Evolutionary conservation across 805 yeast species (phyloP).

Genomic region (Cyberlindnera nakhonratchasimensis): DNA sequence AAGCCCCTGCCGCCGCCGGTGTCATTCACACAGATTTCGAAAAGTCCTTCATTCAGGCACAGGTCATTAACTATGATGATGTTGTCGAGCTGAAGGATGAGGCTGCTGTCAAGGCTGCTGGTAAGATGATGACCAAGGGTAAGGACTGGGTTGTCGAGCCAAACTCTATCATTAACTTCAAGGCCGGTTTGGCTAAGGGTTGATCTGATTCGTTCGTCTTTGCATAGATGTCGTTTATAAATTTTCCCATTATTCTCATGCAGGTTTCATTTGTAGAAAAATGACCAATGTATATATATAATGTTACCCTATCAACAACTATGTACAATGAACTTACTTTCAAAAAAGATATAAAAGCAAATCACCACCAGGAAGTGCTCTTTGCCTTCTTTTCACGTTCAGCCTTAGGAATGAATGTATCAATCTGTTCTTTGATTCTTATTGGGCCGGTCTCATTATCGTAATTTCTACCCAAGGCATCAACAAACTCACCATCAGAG

Average conservation of each 20-base stretch:
- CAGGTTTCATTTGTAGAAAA: too few species aligned
- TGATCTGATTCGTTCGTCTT: neutral
- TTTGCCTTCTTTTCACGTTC: slow-evolving; percentile 63
- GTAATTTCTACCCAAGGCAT: slow-evolving; percentile 90
- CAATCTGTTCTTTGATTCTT: slow-evolving; percentile 72
- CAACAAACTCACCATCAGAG: slow-evolving; percentile 94
- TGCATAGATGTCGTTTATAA: neutral
- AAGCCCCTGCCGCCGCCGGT: slow-evolving; percentile 99
- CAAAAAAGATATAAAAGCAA: too few species aligned
- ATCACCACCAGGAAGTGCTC: slow-evolving; percentile 41
- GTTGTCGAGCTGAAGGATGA: slow-evolving; percentile 78
- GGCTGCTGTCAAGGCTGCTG: slow-evolving; percentile 75
- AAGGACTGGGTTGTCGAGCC: slow-evolving; percentile 93
- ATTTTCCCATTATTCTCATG: neutral
- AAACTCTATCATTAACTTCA: slow-evolving; percentile 87
- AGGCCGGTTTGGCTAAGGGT: slow-evolving; percentile 87
- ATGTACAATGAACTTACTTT: neutral
- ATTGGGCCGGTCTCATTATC: slow-evolving; percentile 74
- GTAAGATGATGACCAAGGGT: slow-evolving; percentile 88
- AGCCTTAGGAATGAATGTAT: slow-evolving; percentile 68
- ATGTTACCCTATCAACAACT: too few species aligned
- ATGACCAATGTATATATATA: too few species aligned
- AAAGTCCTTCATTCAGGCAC: slow-evolving; percentile 92
- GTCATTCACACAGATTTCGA: slow-evolving; percentile 94
- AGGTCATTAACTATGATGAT: slow-evolving; percentile 83